Base-by-base conservation (phyloP, 2,329 filamentous ascomycete species). In the Herpotrichia juniperi region DNA sequence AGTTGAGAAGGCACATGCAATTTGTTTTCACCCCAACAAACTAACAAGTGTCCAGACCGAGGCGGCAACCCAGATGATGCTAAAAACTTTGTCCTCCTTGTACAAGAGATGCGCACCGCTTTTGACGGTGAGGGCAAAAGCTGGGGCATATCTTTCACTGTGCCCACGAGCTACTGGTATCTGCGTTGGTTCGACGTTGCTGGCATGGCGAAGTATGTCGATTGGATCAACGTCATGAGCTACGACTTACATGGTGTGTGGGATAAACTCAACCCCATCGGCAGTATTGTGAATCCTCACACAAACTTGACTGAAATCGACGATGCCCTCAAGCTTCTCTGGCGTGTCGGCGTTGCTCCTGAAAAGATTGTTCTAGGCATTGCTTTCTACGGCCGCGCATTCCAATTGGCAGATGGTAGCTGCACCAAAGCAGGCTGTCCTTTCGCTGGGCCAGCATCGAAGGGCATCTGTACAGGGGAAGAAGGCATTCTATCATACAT, bases 291-390 rank as follows among this genome's bases (percentile, higher is more conserved):
- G 4, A 53, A 68, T 12, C 60, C 63, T 0, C 79, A 82, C 52
- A 79, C 79, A 0, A 80, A 82, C 54, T 48, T 81, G 0, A 79
- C 78, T 2, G 78, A 82, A 59, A 81, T 81, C 16, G 64, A 76
- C 4, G 24, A 57, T 0, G 69, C 69, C 0, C 42, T 79, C 0
- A 72, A 80, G 3, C 73, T 82, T 0, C 61, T 83, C 4, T 82
- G 80, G 78, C 67, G 77, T 7, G 75, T 71, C 25, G 58, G 74
- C 19, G 62, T 84, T 1, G 56, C 66, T 0, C 69, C 81, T 0
- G 42, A 54, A 0, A 78, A 80, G 48, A 57, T 83, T 4, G 66
- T 62, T 3, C 48, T 84, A 7, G 81, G 81, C 1, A 28, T 78
- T 2, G 77, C 69, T 3, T 82, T 79, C 51, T 83, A 83, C 55